A percentile compares a stretch with the other conserved stretches of the same genome.
These are phyloP conservation scores for Neonectria punicea DNA, from an alignment of 2,329 filamentous ascomycete species.

Conservation along the genomic window DNA sequence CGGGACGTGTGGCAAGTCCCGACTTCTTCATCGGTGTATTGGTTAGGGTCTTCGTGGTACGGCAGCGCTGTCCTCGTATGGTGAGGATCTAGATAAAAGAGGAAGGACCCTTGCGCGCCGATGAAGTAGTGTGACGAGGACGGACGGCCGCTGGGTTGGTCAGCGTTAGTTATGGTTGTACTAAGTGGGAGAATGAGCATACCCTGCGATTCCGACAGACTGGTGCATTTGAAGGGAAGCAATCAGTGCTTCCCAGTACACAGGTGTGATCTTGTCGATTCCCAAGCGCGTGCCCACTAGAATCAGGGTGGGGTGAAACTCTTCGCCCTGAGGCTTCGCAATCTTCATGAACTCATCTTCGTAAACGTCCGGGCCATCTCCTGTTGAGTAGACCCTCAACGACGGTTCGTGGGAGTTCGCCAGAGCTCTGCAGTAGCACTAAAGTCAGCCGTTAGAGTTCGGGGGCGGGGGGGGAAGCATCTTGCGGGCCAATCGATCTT, in stretches of 20 bases:
- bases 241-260: slow-evolving; percentile 95
- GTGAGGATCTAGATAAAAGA: slow-evolving; percentile 97
- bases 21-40: slow-evolving; percentile 78
- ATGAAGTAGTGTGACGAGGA: slow-evolving; percentile 81
- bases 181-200: slow-evolving; percentile 45
- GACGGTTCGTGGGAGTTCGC: slow-evolving; percentile 72
- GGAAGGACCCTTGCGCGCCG: slow-evolving; percentile 72
- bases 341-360: slow-evolving; percentile 86
- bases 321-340: slow-evolving; percentile 72
- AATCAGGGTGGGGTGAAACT: slow-evolving; percentile 86
- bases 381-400: slow-evolving; percentile 87
- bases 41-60: slow-evolving; percentile 64
- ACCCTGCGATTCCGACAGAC: slow-evolving; percentile 97
- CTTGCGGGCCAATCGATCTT: slow-evolving; percentile 49
- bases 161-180: slow-evolving; percentile 22
- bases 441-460: slow-evolving; percentile 12
- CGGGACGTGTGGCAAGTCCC: slow-evolving; percentile 88
- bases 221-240: slow-evolving; percentile 86
- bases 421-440: slow-evolving; percentile 69
- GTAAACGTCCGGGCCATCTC: slow-evolving; percentile 91
- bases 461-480: neutral
- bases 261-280: slow-evolving; percentile 92
- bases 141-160: slow-evolving; percentile 77
- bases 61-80: slow-evolving; percentile 80
- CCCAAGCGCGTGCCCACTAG: slow-evolving; percentile 89